Conservation (phyloP, 805 yeast genomes). For the Pichia insulana region DNA sequence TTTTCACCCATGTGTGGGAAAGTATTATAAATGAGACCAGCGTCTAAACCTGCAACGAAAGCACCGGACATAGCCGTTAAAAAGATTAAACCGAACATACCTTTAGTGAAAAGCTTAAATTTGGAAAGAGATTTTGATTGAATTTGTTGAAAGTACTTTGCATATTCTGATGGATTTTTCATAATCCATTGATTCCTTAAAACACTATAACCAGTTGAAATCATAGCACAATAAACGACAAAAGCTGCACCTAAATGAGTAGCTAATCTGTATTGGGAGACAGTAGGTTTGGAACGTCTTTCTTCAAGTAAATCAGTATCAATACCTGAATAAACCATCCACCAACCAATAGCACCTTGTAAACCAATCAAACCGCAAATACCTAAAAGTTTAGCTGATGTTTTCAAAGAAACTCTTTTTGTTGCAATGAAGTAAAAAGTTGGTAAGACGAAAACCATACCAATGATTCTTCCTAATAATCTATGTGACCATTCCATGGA, state of each 20-base stretch:
- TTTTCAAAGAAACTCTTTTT: conserved; percentile 56
- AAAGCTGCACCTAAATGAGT: conserved; percentile 94
- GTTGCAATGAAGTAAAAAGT: conserved; percentile 71
- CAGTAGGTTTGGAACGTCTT: conserved; percentile 91
- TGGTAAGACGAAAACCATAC: conserved; percentile 74
- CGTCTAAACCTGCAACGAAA: conserved; percentile 96
- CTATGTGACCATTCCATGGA: conserved; percentile 98
- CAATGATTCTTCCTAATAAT: conserved; percentile 85
- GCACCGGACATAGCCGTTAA: conserved; percentile 96
- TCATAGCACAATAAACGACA: conserved; percentile 75
- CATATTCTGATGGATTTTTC: conserved; percentile 51
- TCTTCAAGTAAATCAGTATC: conserved; percentile 70
- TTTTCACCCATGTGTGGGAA: conserved; percentile 96
- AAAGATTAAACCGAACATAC: conserved; percentile 62
- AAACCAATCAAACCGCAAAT: conserved; percentile 74
- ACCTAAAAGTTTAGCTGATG: conserved; percentile 59
- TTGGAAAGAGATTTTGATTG: conserved; percentile 50
- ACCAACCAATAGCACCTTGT: conserved; percentile 98
- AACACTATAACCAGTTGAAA: conserved; percentile 83
- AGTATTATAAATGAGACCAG: conserved; percentile 91
- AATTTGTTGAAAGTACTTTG: conserved; percentile 46
- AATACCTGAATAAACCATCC: conserved; percentile 98
- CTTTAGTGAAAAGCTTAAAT: conserved; percentile 47
- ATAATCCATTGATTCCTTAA: conserved; percentile 66
- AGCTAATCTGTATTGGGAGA: conserved; percentile 88